These are phyloP conservation scores for Fusarium sp. DNA, from an alignment of 2,329 filamentous ascomycete genomes.

Conservation along the genomic window DNA sequence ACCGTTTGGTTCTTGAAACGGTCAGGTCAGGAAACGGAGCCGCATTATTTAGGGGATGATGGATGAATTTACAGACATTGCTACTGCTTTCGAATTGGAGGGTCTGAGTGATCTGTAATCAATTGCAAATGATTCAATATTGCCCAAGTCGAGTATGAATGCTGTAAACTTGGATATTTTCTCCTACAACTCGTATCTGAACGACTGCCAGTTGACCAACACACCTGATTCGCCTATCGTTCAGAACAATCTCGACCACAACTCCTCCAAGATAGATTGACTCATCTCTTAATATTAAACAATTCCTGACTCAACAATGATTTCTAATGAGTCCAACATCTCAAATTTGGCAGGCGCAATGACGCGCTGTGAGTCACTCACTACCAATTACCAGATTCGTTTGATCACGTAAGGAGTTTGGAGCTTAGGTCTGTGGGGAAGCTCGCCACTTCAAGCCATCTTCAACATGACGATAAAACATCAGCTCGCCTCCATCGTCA, in stretches of 20 bases:
- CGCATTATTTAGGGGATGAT: background rate
- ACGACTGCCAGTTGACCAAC: background rate
- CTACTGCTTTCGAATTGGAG: background rate
- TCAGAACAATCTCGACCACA: background rate
- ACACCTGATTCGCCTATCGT: background rate
- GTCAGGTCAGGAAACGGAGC: background rate
- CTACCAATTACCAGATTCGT: slow-evolving; percentile 15
- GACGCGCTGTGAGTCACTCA: slow-evolving; percentile 33
- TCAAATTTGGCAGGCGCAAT: slow-evolving; percentile 7
- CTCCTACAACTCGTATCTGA: background rate
- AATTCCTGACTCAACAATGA: slow-evolving; percentile 19
- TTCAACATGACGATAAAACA: slow-evolving; percentile 31
- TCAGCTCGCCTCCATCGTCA: background rate
- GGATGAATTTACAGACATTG: background rate
- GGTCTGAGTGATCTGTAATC: background rate
- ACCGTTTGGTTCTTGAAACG: background rate
- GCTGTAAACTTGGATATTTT: background rate
- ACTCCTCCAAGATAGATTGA: background rate
- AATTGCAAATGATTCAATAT: background rate
- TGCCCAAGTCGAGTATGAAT: background rate
- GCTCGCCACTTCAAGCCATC: slow-evolving; percentile 21
- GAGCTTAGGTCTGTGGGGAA: slow-evolving; percentile 22
- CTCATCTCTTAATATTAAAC: background rate
- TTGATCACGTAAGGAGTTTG: slow-evolving; percentile 31
- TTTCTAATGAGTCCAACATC: background rate